phyloP scores from a whole-genome alignment of 169 alveolate genomes.

The Eimeria falciformis region DNA sequence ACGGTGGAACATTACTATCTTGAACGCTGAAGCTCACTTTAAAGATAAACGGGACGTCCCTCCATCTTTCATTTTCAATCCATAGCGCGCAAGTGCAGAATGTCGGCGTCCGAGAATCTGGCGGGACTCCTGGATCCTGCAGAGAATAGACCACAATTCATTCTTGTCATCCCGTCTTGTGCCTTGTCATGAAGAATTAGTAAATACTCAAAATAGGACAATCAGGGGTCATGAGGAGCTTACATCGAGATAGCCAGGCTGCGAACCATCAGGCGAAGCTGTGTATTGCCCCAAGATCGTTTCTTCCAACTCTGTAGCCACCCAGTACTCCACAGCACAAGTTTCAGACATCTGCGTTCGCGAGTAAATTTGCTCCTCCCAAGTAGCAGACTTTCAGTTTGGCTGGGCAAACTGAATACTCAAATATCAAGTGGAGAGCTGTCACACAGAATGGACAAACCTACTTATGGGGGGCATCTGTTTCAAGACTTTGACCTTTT shows the following conservation, averaged over 20 bases:
- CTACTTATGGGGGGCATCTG: slow-evolving; percentile 80
- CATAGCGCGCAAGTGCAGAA: slow-evolving; percentile 82
- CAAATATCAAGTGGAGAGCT: not conserved
- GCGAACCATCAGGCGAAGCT: slow-evolving; percentile 76
- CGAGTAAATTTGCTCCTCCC: not conserved
- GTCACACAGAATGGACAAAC: not conserved
- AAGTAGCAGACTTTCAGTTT: not conserved
- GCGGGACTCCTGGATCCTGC: slow-evolving; percentile 82
- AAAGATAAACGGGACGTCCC: slow-evolving; percentile 83
- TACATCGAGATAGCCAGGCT: slow-evolving; percentile 76
- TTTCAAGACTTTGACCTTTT: slow-evolving; percentile 83
- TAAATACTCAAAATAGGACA: not conserved
- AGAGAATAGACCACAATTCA: slow-evolving; percentile 9
- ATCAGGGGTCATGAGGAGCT: not conserved
- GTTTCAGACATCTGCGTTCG: not conserved
- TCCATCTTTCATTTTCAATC: slow-evolving; percentile 83
- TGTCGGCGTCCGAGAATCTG: slow-evolving; percentile 83
- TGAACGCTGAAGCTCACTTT: slow-evolving; percentile 49
- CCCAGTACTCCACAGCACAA: not conserved
- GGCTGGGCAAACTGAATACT: not conserved
- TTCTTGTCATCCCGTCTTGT: too few relatives aligned
- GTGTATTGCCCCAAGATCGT: slow-evolving; percentile 84
- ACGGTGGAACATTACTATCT: too few relatives aligned
- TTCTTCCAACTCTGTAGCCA: slow-evolving; percentile 76
- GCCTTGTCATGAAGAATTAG: not conserved